A percentile compares a stretch with the other conserved stretches of the same genome.
Evolutionary conservation across 2,329 filamentous ascomycete species (phyloP).

Genomic region (Xylaria hypoxylon): DNA sequence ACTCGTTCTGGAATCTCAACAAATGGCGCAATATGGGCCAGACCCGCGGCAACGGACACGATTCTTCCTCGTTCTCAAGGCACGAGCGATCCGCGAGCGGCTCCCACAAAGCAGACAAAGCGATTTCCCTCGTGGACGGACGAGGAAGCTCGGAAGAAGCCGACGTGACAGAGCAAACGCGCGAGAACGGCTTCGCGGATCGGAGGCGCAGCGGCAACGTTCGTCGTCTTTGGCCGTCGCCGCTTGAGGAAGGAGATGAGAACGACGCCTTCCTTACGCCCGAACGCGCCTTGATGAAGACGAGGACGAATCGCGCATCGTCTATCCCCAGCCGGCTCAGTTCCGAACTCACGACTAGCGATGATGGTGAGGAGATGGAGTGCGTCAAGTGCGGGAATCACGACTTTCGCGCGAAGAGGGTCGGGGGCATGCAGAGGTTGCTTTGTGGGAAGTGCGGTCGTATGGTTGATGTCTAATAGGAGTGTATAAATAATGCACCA

Average conservation of each 20-base stretch:
- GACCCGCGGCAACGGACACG: conserved; percentile 4
- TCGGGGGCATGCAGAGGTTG: conserved; percentile 65
- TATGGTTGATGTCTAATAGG: conserved; percentile 36
- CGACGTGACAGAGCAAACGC: conserved; percentile 15
- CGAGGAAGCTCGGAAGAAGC: conserved; percentile 41
- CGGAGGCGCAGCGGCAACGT: conserved; percentile 43
- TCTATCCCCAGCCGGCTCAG: conserved; percentile 68
- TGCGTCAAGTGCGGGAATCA: conserved; percentile 70
- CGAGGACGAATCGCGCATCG: conserved; percentile 43
- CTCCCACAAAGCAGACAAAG: conserved; percentile 30
- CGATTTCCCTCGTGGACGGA: conserved; percentile 32
- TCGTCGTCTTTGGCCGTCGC: conserved; percentile 27
- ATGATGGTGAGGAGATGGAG: conserved; percentile 60
- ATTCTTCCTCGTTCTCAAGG: conserved; percentile 17
- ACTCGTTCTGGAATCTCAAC: conserved; percentile 69
- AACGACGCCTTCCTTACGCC: conserved; percentile 35
- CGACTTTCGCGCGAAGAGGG: conserved; percentile 71
- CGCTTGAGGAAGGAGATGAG: conserved; percentile 37
- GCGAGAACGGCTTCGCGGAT: conserved; percentile 17
- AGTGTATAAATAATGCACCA: neutral
- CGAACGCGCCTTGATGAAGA: conserved; percentile 14
- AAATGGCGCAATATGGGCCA: conserved; percentile 60
- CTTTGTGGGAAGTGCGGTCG: conserved; percentile 70
- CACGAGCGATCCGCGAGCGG: conserved; percentile 38
- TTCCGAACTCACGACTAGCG: conserved; percentile 61